phyloP scores from a whole-genome alignment of 345 rosid genomes.

The Brassica juncea region DNA sequence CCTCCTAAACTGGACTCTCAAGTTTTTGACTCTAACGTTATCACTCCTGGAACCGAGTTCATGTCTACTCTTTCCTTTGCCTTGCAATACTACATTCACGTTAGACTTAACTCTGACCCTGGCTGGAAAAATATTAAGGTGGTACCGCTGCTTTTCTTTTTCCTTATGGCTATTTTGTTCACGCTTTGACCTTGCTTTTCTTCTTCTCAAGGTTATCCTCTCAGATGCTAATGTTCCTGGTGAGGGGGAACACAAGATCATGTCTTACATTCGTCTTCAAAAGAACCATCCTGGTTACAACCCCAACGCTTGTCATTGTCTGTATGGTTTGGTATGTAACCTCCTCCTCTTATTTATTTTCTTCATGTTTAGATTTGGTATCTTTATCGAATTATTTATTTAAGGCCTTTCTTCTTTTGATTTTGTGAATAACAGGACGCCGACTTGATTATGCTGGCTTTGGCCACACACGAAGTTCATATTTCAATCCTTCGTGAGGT shows the following conservation, averaged over 20 bases:
- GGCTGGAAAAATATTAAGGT: constrained; percentile 97
- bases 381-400: constrained; percentile 1
- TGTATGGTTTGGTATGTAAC: constrained; percentile 90
- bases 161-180: constrained; percentile 3
- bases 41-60: constrained; percentile 95
- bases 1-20: constrained; percentile 76
- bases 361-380: constrained; percentile 5
- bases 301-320: constrained; percentile 90
- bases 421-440: constrained; percentile 66
- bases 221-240: constrained; percentile 99
- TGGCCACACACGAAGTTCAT: constrained; percentile 95
- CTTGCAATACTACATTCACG: constrained; percentile 81
- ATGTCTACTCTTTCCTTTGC: constrained; percentile 87
- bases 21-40: constrained; percentile 79
- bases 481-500: constrained; percentile 98
- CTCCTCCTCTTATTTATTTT: constrained; percentile 31
- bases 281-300: constrained; percentile 85
- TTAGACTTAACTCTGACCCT: constrained; percentile 82
- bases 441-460: constrained; percentile 91
- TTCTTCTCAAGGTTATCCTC: constrained; percentile 75
- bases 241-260: constrained; percentile 97
- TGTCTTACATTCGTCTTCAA: constrained; percentile 89
- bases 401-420: not conserved
- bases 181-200: constrained; percentile 30
- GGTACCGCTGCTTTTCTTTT: not conserved